Percentiles rank a stretch among this genome's conserved stretches.
phyloP scores from a whole-genome alignment of 2,329 filamentous ascomycete genomes.

The Akanthomyces muscarius region DNA sequence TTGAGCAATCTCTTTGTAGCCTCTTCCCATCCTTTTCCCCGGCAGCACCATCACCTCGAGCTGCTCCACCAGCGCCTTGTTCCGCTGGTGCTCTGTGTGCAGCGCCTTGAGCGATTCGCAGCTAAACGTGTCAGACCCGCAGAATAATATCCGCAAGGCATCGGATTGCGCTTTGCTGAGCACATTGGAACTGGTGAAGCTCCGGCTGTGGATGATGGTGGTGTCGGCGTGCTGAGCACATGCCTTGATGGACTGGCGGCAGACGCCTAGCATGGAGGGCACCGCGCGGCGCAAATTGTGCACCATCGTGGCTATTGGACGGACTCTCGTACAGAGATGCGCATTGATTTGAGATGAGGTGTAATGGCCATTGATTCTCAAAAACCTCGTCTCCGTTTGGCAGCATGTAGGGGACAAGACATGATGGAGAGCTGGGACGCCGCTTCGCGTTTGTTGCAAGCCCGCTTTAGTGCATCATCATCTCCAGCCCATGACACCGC shows the following conservation, averaged over 20 bases:
- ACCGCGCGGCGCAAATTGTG: background rate
- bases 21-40: slow-evolving; percentile 72
- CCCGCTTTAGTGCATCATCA: slow-evolving; percentile 24
- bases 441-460: slow-evolving; percentile 26
- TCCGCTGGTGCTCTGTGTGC: slow-evolving; percentile 51
- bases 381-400: background rate
- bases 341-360: background rate
- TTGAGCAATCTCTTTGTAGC: slow-evolving; percentile 62
- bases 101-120: slow-evolving; percentile 70
- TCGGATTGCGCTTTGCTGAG: slow-evolving; percentile 34
- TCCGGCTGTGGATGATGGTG: slow-evolving; percentile 8
- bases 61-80: slow-evolving; percentile 58
- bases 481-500: background rate
- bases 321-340: background rate
- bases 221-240: background rate
- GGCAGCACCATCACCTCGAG: slow-evolving; percentile 84
- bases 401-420: background rate
- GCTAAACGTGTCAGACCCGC: slow-evolving; percentile 90
- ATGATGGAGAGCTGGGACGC: background rate
- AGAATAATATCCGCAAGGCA: slow-evolving; percentile 83
- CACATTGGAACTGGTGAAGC: slow-evolving; percentile 20
- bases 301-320: background rate
- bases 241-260: background rate
- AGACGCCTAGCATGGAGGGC: background rate
- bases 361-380: background rate